Conservation (phyloP, 2,329 filamentous ascomycete genomes). For the Fusarium sp. region DNA sequence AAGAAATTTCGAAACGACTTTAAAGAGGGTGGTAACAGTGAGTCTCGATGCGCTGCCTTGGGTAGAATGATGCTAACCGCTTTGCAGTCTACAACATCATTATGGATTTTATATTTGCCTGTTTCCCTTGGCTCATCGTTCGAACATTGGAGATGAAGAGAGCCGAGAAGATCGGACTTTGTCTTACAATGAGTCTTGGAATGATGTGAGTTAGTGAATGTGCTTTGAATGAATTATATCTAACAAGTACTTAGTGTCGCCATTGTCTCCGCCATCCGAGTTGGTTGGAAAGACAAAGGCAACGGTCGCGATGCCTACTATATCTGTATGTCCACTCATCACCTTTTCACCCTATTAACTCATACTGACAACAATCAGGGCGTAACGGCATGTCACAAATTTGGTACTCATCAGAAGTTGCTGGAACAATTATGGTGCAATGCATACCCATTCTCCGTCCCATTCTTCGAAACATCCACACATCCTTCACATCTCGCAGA, state of each 20-base stretch:
- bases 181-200: constrained; percentile 63
- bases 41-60: constrained; percentile 20
- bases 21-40: constrained; percentile 64
- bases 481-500: constrained; percentile 41
- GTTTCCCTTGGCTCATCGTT: constrained; percentile 63
- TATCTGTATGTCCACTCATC: constrained; percentile 53
- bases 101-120: constrained; percentile 65
- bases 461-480: constrained; percentile 52
- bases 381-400: constrained; percentile 47
- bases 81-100: constrained; percentile 63
- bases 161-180: constrained; percentile 63
- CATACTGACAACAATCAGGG: constrained; percentile 22
- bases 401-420: constrained; percentile 62
- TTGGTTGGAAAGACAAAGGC: constrained; percentile 62
- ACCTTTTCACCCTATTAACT: too few species aligned
- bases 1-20: constrained; percentile 56
- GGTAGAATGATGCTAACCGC: not conserved
- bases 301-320: constrained; percentile 61
- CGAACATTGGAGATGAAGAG: constrained; percentile 61
- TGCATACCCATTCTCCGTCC: constrained; percentile 65
- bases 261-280: constrained; percentile 61
- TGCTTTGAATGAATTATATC: rapidly evolving
- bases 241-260: constrained; percentile 53
- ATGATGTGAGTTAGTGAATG: constrained; percentile 53
- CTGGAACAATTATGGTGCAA: constrained; percentile 67